Evolutionary conservation across 2,329 filamentous ascomycete genomes (phyloP), one percentile per base, ranked within the genome.

Genomic region (Fusarium begoniae): DNA sequence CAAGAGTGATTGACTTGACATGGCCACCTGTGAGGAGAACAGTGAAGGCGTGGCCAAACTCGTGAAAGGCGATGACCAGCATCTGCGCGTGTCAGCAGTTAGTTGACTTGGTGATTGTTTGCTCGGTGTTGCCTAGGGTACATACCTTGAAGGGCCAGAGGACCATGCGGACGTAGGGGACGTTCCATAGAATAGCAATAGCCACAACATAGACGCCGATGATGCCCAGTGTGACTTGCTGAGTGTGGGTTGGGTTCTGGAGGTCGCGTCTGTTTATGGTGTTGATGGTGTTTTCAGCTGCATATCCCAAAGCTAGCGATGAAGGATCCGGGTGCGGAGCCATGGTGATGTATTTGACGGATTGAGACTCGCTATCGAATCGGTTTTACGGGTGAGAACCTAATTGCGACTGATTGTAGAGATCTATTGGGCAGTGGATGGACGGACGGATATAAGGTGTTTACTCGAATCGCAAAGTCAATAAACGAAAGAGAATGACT

Each of bases 41-140:
- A 3, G 90, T 90, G 76, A 94, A 89, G 55, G 93, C 93, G 82
- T 95, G 93, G 18, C 92, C 90, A 78, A 95, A 91, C 75, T 95
- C 93, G 83, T 95, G 93, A 81, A 95, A 95, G 43, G 93, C 93
- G 73, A 95, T 95, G 58, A 94, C 92, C 26, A 95, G 87, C 93
- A 95, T 94, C 91, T 93, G 66, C 4, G 47, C 32, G 41, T 32
- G 48, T 74, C 30, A 75, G 60, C 60, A 69, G 41, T 50, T 62
- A 70, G 41, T 50, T 13, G 37, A 45, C 41, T 30, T 10, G 18
- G 24, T 28, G n/a, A 18, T 24, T 12, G 13, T 14, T 24, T 12
- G 13, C 10, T 38, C 9, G 18, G 15, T 5, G 6, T 13, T 14
- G 45, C 26, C 26, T 26, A 26, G n/a, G 24, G 8, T 22, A 69